Percentiles rank a stretch among this genome's conserved stretches.
These are phyloP conservation scores for Sporisorium exsertum DNA, from an alignment of 1,284 basidiomycete species.

Conservation along the genomic window DNA sequence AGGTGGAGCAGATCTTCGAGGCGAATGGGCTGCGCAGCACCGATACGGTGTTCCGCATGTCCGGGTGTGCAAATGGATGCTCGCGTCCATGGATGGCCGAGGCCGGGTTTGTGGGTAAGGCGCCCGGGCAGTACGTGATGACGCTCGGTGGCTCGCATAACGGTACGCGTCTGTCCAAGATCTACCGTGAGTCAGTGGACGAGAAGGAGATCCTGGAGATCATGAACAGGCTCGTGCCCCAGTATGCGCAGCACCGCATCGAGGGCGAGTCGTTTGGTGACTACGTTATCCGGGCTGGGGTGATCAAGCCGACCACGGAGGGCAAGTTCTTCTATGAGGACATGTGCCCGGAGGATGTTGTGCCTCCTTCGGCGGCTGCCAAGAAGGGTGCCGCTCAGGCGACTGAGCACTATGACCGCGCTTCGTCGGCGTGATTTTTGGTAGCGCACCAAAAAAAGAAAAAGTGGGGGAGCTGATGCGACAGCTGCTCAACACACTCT, in stretches of 20 bases:
- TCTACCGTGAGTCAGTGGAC: constrained; percentile 87
- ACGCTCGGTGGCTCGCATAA: constrained; percentile 94
- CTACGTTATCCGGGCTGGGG: constrained; percentile 78
- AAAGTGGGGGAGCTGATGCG: neutral
- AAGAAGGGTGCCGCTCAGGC: constrained; percentile 49
- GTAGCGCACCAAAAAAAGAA: neutral
- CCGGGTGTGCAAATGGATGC: constrained; percentile 70
- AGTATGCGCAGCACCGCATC: constrained; percentile 86
- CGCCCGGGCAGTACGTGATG: constrained; percentile 92
- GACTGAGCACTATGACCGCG: constrained; percentile 51
- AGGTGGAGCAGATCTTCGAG: constrained; percentile 94
- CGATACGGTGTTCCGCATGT: constrained; percentile 96
- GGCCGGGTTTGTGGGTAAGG: constrained; percentile 96
- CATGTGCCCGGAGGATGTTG: constrained; percentile 50
- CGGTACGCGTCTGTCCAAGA: constrained; percentile 93
- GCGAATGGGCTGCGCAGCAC: constrained; percentile 91
- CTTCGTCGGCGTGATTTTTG: constrained; percentile 31
- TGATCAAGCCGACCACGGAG: constrained; percentile 63
- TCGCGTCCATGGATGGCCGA: constrained; percentile 89
- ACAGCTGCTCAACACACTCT: constrained; percentile 5
- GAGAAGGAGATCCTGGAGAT: constrained; percentile 94
- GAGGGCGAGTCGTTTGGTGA: constrained; percentile 96
- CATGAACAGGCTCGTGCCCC: constrained; percentile 89
- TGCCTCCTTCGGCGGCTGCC: constrained; percentile 39
- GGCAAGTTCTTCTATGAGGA: constrained; percentile 64